These are phyloP conservation scores for Ceriops decandra DNA, from an alignment of 345 rosid species.

Conservation along the genomic window DNA sequence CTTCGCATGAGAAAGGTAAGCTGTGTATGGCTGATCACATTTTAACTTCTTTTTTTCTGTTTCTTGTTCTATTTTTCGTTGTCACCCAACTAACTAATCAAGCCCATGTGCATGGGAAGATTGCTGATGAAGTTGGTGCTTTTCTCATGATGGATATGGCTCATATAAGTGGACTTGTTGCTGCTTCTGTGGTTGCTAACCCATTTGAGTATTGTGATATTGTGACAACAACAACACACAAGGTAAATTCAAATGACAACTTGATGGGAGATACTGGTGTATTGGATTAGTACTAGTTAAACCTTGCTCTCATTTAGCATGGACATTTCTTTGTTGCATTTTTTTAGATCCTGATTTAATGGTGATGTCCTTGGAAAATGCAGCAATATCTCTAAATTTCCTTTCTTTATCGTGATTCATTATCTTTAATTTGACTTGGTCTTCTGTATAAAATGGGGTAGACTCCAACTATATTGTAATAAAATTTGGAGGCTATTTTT, in stretches of 20 bases:
- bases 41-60: neutral
- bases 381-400: neutral
- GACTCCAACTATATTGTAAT: too few relatives aligned
- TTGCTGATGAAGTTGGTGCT: constrained; percentile 87
- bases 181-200: constrained; percentile 84
- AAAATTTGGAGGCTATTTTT: too few relatives aligned
- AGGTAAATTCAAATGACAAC: constrained; percentile 39
- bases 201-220: constrained; percentile 88
- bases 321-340: neutral
- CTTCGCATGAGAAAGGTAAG: constrained; percentile 90
- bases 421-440: too few relatives aligned
- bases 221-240: constrained; percentile 91
- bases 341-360: constrained; percentile 5
- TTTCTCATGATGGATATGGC: constrained; percentile 99
- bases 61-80: neutral
- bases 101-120: constrained; percentile 43
- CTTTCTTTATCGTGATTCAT: too few relatives aligned
- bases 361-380: constrained; percentile 1
- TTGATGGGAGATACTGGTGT: neutral
- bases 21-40: neutral
- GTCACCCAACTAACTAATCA: constrained; percentile 18
- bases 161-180: constrained; percentile 92
- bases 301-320: neutral
- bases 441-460: too few relatives aligned
- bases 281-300: neutral